Evolutionary conservation across 176 grass and related monocot genomes (phyloP).

Genomic region (Musa troglodytarum): DNA sequence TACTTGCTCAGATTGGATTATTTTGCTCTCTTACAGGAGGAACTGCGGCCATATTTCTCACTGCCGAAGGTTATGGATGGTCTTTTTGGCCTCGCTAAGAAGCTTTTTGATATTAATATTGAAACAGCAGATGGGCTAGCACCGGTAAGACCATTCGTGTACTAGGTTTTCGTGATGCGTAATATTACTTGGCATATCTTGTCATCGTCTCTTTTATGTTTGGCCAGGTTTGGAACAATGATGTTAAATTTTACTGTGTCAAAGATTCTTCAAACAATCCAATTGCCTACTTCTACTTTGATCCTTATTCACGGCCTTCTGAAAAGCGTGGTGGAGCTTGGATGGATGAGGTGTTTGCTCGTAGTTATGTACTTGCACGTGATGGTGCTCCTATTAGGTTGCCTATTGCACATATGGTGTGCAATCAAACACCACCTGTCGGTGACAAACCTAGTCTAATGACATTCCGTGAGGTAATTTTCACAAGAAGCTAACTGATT

Average conservation of each 20-base stretch:
- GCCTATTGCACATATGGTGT: slow-evolving; percentile 93
- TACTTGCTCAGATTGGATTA: background rate
- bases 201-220: slow-evolving; percentile 16
- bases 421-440: slow-evolving; percentile 94
- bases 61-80: slow-evolving; percentile 94
- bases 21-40: slow-evolving; percentile 49
- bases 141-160: slow-evolving; percentile 51
- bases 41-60: slow-evolving; percentile 91
- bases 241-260: slow-evolving; percentile 87
- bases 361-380: slow-evolving; percentile 67
- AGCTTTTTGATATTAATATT: slow-evolving; percentile 75
- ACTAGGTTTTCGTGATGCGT: slow-evolving; percentile 11
- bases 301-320: slow-evolving; percentile 95
- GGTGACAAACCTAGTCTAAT: slow-evolving; percentile 92
- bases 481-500: background rate
- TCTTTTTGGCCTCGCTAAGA: slow-evolving; percentile 79
- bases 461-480: slow-evolving; percentile 94
- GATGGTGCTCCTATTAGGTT: slow-evolving; percentile 61
- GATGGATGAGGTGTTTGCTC: slow-evolving; percentile 95
- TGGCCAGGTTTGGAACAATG: slow-evolving; percentile 79
- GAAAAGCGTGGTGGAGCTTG: slow-evolving; percentile 94
- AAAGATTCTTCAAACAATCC: slow-evolving; percentile 75
- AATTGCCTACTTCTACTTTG: slow-evolving; percentile 94
- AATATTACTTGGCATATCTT: slow-evolving; percentile 2
- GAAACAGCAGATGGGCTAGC: slow-evolving; percentile 83